Base-by-base conservation (phyloP, 305 asterid genomes). In the Fraxinus velutina region DNA sequence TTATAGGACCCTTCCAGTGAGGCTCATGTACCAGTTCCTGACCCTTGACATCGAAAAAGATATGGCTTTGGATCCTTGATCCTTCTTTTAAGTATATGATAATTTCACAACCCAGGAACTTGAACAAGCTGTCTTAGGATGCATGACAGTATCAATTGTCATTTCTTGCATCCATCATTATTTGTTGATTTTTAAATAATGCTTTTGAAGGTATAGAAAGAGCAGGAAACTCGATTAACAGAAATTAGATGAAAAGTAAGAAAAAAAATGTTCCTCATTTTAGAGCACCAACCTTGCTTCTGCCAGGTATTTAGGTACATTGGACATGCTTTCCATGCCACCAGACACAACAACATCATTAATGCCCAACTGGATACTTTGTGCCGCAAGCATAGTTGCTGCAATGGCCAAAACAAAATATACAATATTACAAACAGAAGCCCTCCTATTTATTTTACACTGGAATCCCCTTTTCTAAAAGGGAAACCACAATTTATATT, bases 311-410 rank as follows among this genome's bases (percentile, higher is more conserved):
- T 94, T 96, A 34, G 99, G 98, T 86, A 87, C 97, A 87, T 94
- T 96, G 66, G 99, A 96, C 99, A 96, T 96, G 91, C 89, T 91
- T 86, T 96, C 99, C 98, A 96, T 96, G 82, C 99, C 99, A 87
- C 99, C 99, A 80, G 98, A 94, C 73, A 96, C 97, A 12, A 96
- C 99, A 78, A 96, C 91, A 78, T 96, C 97, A 71, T 93, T 94
- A 85, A 89, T 86, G 76, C 99, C 99, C 90, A 96, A 88, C 88
- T 93, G 98, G 78, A 96, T 96, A 83, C 89, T 93, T 85, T 96
- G 99, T 78, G 98, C 90, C 13, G 99, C 99, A 70, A 94, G 93
- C 94, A 96, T 93, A 30, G 97, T 90, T 71, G 99, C 99, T 96
- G 96, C 78, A 81, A 79, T 77, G 77, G 22, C 78, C 84, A 87